A percentile compares a stretch with the other conserved stretches of the same genome.
phyloP scores from a whole-genome alignment of 257 asterid species.

The Scutellaria galericulata region DNA sequence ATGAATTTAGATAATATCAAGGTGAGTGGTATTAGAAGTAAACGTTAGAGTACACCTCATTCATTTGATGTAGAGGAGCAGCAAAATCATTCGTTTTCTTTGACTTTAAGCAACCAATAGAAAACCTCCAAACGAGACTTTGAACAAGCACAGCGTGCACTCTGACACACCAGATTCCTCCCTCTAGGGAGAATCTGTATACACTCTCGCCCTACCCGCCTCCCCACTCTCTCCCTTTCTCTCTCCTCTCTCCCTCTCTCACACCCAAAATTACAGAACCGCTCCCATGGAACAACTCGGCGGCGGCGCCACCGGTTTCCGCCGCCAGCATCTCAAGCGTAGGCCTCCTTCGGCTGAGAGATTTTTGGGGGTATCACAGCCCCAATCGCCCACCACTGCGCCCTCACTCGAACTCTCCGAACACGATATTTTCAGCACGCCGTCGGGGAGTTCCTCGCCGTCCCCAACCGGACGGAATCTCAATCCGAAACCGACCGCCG shows the following conservation, averaged over 20 bases:
- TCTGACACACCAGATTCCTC: conserved; percentile 43
- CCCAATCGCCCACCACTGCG: conserved; percentile 38
- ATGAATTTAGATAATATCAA: too few relatives aligned
- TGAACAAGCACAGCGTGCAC: background rate
- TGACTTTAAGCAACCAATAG: conserved; percentile 19
- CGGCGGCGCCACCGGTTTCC: conserved; percentile 41
- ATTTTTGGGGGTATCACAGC: conserved; percentile 41
- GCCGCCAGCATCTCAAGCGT: conserved; percentile 34
- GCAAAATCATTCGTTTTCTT: conserved; percentile 23
- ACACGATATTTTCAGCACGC: conserved; percentile 57
- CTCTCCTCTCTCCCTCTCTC: background rate
- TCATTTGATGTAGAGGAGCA: too few relatives aligned
- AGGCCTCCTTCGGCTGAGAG: conserved; percentile 44
- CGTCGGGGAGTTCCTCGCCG: conserved; percentile 40
- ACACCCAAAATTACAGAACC: conserved; percentile 9
- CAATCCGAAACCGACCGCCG: conserved; percentile 27
- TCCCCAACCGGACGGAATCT: conserved; percentile 32
- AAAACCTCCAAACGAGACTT: background rate
- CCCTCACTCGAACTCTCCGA: conserved; percentile 60
- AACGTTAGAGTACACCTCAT: too few relatives aligned
- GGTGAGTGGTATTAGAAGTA: too few relatives aligned
- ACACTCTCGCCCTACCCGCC: conserved; percentile 22
- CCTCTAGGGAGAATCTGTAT: conserved; percentile 29
- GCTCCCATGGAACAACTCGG: conserved; percentile 43
- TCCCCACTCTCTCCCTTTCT: conserved; percentile 18